A percentile compares a stretch with the other conserved stretches of the same genome.
These are phyloP conservation scores for Populus tomentosa DNA, from an alignment of 441 rosid genomes.

Conservation along the genomic window DNA sequence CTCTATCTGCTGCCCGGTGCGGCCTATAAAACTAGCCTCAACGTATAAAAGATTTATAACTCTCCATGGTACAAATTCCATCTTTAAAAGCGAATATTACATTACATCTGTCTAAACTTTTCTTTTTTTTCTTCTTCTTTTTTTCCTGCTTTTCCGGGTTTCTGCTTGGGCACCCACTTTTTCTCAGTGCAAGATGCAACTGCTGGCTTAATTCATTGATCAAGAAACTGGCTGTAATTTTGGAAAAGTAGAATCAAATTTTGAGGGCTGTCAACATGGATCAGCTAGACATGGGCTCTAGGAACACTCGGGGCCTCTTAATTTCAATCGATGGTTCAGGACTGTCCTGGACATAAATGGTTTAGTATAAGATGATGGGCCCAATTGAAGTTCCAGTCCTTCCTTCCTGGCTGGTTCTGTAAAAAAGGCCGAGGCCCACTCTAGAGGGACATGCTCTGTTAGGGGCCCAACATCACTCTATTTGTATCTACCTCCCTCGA, in stretches of 20 bases:
- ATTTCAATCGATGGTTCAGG: too few relatives aligned
- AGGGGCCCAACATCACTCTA: neutral
- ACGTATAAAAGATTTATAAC: constrained; percentile 9
- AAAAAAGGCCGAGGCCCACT: neutral
- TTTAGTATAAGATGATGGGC: neutral
- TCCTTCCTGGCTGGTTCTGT: too few relatives aligned
- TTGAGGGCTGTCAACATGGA: neutral
- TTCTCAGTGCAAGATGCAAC: neutral
- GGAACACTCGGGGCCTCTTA: too few relatives aligned
- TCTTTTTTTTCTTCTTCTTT: neutral
- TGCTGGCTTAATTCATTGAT: too few relatives aligned
- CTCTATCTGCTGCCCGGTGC: neutral
- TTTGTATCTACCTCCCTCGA: too few relatives aligned
- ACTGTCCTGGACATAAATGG: too few relatives aligned
- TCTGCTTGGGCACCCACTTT: neutral
- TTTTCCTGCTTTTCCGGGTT: neutral
- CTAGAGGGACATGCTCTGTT: neutral
- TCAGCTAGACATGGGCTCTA: too few relatives aligned
- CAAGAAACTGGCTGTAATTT: neutral
- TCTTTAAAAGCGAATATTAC: constrained; percentile 1
- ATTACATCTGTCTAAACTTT: neutral
- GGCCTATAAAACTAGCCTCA: neutral
- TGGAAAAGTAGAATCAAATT: neutral
- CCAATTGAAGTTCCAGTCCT: too few relatives aligned
- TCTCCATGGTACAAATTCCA: constrained; percentile 27